phyloP scores from a whole-genome alignment of 306 rosid genomes.

The Castanea crenata region DNA sequence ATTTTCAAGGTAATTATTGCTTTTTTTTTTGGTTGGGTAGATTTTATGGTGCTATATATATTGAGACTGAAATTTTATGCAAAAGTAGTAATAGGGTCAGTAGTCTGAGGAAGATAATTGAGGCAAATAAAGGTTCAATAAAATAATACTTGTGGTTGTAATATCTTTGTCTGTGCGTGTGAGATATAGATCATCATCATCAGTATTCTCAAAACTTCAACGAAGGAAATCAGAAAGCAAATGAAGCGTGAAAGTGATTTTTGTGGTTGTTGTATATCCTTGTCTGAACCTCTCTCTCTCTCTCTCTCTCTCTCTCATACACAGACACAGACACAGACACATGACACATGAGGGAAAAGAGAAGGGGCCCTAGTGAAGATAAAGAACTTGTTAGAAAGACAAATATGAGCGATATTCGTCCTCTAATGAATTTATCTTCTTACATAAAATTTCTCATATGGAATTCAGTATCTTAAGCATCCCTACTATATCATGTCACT shows the following conservation, averaged over 20 bases:
- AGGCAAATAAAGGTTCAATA: neutral
- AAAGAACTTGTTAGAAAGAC: conserved; percentile 26
- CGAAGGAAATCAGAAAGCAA: conserved; percentile 1
- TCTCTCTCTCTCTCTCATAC: conserved; percentile 17
- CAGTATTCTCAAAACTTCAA: neutral
- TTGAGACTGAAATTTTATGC: neutral
- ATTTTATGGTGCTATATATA: neutral
- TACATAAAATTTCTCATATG: conserved; percentile 31
- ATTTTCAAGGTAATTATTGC: conserved; percentile 66
- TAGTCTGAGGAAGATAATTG: neutral
- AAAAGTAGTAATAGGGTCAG: conserved; percentile 6
- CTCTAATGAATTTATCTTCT: conserved; percentile 19
- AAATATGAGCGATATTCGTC: conserved; percentile 11
- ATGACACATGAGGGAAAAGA: conserved; percentile 8
- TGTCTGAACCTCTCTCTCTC: conserved; percentile 6
- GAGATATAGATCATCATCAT: conserved; percentile 14
- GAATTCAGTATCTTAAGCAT: neutral
- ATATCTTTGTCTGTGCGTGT: conserved; percentile 7
- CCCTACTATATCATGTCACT: neutral
- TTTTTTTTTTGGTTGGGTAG: neutral
- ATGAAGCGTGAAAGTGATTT: conserved; percentile 24
- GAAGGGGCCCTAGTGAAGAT: conserved; percentile 20
- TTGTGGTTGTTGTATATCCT: conserved; percentile 12
- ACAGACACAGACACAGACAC: neutral
- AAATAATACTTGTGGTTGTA: neutral